phyloP scores from a whole-genome alignment of 2,329 filamentous ascomycete species.

The Xylaria sp. region DNA sequence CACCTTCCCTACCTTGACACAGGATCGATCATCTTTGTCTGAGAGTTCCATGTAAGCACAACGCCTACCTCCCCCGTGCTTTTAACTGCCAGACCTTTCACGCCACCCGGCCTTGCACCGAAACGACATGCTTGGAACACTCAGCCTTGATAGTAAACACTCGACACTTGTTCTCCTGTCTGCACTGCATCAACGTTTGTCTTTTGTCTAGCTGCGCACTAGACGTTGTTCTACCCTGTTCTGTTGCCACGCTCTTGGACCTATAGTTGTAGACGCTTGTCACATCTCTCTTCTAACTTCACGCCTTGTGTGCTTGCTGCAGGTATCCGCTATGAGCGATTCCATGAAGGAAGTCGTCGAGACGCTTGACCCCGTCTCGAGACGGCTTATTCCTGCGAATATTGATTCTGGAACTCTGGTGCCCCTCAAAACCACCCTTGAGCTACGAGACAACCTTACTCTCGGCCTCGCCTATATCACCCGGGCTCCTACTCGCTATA shows the following conservation, averaged over 20 bases:
- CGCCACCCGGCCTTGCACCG: background rate
- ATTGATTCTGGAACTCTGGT: slow-evolving; percentile 58
- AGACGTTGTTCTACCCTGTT: slow-evolving; percentile 8
- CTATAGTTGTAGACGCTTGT: slow-evolving; percentile 9
- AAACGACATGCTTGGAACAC: slow-evolving; percentile 21
- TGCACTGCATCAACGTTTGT: slow-evolving; percentile 15
- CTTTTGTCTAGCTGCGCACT: slow-evolving; percentile 2
- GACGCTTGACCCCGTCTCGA: slow-evolving; percentile 52
- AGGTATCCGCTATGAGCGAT: slow-evolving; percentile 53
- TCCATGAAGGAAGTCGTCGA: slow-evolving; percentile 53
- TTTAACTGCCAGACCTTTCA: background rate
- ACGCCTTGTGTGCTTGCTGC: slow-evolving; percentile 47
- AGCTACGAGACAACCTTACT: slow-evolving; percentile 68
- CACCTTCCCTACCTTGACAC: slow-evolving; percentile 26
- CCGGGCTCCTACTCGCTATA: slow-evolving; percentile 75
- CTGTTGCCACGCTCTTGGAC: slow-evolving; percentile 27
- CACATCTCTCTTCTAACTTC: slow-evolving; percentile 37
- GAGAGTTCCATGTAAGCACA: slow-evolving; percentile 26
- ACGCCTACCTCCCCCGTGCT: slow-evolving; percentile 13
- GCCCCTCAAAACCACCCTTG: slow-evolving; percentile 72
- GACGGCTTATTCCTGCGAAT: slow-evolving; percentile 48
- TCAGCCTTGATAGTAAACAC: slow-evolving; percentile 7
- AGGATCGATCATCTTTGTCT: slow-evolving; percentile 12
- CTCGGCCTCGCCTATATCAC: slow-evolving; percentile 76
- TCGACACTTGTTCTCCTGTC: slow-evolving; percentile 16